phyloP scores from a whole-genome alignment of 331 rosid genomes.

The Arachis monticola region DNA sequence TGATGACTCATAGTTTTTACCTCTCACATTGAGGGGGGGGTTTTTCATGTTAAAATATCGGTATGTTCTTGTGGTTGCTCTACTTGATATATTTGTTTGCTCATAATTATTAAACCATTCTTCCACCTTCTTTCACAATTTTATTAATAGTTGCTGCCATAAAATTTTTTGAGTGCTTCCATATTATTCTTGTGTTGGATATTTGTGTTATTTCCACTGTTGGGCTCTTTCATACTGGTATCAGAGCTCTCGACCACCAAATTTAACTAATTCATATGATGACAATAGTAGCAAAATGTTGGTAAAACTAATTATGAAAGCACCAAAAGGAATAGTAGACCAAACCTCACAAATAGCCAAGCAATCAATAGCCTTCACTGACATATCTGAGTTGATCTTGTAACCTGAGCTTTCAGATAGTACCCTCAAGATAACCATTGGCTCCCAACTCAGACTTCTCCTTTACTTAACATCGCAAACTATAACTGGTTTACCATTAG shows the following conservation, averaged over 20 bases:
- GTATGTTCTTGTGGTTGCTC: no score
- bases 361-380: constrained; percentile 75
- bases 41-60: no score
- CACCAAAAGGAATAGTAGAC: constrained; percentile 16
- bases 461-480: constrained; percentile 60
- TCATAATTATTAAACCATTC: no score
- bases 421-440: constrained; percentile 75
- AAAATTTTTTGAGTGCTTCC: no score
- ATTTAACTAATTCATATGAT: neutral
- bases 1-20: no score
- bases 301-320: neutral
- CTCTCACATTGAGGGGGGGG: no score
- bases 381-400: constrained; percentile 41
- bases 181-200: no score
- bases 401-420: constrained; percentile 48
- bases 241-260: neutral
- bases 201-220: no score
- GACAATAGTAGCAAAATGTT: neutral
- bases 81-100: no score
- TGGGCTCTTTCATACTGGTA: no score
- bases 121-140: no score
- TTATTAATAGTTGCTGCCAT: no score
- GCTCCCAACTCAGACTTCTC: constrained; percentile 77
- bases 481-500: constrained; percentile 64
- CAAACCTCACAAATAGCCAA: constrained; percentile 68